These are phyloP conservation scores for Cryptosporidium sp. DNA, from an alignment of 169 alveolate genomes.

Conservation along the genomic window DNA sequence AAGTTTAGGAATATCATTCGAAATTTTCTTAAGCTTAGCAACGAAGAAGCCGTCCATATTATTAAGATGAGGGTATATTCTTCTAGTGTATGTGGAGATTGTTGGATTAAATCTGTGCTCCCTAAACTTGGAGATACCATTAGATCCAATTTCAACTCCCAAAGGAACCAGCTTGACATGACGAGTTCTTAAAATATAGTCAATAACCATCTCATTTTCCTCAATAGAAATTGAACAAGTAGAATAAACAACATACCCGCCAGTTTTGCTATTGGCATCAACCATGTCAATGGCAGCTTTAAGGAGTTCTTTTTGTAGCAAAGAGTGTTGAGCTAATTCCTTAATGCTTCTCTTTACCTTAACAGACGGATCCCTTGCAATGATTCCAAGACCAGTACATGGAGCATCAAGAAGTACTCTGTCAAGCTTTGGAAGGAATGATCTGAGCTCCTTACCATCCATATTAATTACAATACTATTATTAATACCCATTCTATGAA, in stretches of 20 bases:
- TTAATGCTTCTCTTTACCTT: constrained; percentile 89
- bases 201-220: constrained; percentile 97
- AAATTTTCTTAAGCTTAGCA: constrained; percentile 93
- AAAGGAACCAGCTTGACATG: constrained; percentile 88
- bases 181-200: constrained; percentile 91
- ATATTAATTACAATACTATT: constrained; percentile 92
- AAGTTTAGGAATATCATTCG: constrained; percentile 84
- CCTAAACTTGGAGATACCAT: constrained; percentile 91
- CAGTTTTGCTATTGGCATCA: constrained; percentile 91
- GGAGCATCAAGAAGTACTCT: constrained; percentile 96
- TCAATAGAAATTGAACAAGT: constrained; percentile 96
- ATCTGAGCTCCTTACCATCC: constrained; percentile 92
- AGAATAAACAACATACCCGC: constrained; percentile 97
- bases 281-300: constrained; percentile 94
- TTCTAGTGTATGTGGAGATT: constrained; percentile 82
- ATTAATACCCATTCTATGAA: constrained; percentile 94
- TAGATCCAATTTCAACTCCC: constrained; percentile 89
- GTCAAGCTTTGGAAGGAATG: constrained; percentile 90
- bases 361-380: constrained; percentile 94
- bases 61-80: constrained; percentile 96
- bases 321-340: constrained; percentile 93
- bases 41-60: constrained; percentile 97
- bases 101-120: constrained; percentile 92
- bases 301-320: constrained; percentile 93
- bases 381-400: constrained; percentile 97